Base-by-base conservation (phyloP, 2,329 filamentous ascomycete species). In the Pseudonectria foliicola region DNA sequence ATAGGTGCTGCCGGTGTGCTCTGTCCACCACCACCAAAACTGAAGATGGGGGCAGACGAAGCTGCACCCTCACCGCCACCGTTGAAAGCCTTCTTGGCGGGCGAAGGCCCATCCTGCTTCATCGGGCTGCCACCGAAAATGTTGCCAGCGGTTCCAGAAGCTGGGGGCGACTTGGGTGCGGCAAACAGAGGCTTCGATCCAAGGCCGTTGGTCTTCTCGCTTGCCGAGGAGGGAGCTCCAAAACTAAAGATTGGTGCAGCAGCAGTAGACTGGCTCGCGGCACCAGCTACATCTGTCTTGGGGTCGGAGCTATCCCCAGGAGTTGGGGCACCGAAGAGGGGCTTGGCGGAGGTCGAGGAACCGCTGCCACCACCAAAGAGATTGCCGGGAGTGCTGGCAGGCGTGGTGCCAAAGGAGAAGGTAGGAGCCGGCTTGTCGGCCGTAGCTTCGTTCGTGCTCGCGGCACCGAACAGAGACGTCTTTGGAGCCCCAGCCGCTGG, bases 111-210 rank as follows among this genome's bases (percentile, higher is more conserved):
- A 37, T 67, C 61, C 38, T 70, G 61, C 42, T 68, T 67, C 49
- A 70, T 63, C 12, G 60, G 61, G 34, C 63, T 65, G 23, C 61
- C 61, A 31, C 55, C 59, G 45, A 71, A 69, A 40, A 61, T 37
- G 13, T 56, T 48, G 34, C 39, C 46, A 5, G 48, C 34, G 13
- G 52, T 32, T 25, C 50, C 33, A 6, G 54, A 47, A 28, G 50
- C 35, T 5, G 56, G 40, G 5, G 57, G 54, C 18, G 62, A 61
- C 38, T 59, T 60, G 18, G 60, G 54, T 7, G 55, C 47, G 11
- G 56, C 57, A 35, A 68, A 68, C 11, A 64, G 42, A 11, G 63
- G 57, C 45, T 64, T 66, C 11, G 53, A 32, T 11, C 49, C 42
- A 29, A 49, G 44, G 14, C 49, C 53, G 26, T 57, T 57, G 2